phyloP scores from a whole-genome alignment of 2,329 filamentous ascomycete species.

The Mycosphaerella sp. region DNA sequence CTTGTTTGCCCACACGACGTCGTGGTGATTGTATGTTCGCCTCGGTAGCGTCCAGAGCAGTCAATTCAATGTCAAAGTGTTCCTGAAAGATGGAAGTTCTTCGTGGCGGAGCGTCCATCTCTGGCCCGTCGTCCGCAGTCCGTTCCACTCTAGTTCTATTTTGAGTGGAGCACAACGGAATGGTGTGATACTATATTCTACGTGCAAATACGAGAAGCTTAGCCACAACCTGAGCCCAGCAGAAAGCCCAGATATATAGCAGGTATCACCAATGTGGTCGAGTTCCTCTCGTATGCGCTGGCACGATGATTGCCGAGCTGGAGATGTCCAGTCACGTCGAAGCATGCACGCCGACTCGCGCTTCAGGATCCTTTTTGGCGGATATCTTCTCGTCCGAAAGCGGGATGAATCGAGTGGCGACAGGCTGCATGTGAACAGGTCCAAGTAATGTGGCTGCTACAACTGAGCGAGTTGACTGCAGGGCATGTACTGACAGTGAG shows the following conservation, averaged over 20 bases:
- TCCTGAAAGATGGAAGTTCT: slow-evolving; percentile 11
- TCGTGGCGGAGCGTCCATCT: slow-evolving; percentile 7
- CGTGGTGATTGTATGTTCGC: slow-evolving; percentile 9
- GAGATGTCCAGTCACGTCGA: background rate
- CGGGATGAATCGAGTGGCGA: background rate
- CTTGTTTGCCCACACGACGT: slow-evolving; percentile 20
- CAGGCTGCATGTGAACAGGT: background rate
- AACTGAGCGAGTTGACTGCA: background rate
- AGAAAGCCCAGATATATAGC: background rate
- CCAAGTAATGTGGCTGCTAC: background rate
- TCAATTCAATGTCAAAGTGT: background rate
- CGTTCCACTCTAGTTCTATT: slow-evolving; percentile 1
- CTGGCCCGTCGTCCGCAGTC: background rate
- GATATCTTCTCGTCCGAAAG: background rate
- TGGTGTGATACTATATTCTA: background rate
- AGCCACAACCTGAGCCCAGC: background rate
- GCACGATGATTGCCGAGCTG: background rate
- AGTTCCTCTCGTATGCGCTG: background rate
- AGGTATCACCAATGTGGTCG: background rate
- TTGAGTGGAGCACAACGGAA: slow-evolving; percentile 9
- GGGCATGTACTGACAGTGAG: background rate
- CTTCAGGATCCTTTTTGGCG: background rate
- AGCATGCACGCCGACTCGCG: background rate
- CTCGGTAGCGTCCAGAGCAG: background rate
- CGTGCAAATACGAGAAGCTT: slow-evolving; percentile 12